phyloP scores from a whole-genome alignment of 768 basidiomycete genomes.

The Megacollybia marginata region DNA sequence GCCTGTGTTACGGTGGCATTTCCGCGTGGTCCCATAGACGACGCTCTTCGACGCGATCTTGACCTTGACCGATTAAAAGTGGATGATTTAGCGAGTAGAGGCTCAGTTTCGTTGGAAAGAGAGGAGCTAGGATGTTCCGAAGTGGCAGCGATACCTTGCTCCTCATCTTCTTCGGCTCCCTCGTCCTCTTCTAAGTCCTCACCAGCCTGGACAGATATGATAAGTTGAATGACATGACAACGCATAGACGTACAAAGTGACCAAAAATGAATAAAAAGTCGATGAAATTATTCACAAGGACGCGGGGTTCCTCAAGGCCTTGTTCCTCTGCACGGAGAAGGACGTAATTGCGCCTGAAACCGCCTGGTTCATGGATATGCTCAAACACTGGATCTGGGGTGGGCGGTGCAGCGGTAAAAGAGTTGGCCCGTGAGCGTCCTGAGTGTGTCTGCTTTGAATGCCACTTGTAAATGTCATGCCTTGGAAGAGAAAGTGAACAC shows the following conservation, averaged over 20 bases:
- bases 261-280: conserved; percentile 94
- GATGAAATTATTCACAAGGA: conserved; percentile 77
- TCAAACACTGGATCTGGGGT: conserved; percentile 72
- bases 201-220: conserved; percentile 55
- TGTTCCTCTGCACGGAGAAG: conserved; percentile 64
- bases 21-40: conserved; percentile 60
- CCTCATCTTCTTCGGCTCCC: conserved; percentile 60
- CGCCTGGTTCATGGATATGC: conserved; percentile 93
- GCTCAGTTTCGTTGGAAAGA: conserved; percentile 42
- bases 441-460: conserved; percentile 65
- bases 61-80: conserved; percentile 35
- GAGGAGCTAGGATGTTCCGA: conserved; percentile 13
- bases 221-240: not conserved
- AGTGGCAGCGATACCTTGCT: conserved; percentile 16
- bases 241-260: conserved; percentile 70
- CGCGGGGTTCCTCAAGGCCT: conserved; percentile 50
- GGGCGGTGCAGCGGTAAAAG: conserved; percentile 52
- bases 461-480: conserved; percentile 95
- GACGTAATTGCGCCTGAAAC: conserved; percentile 87
- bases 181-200: conserved; percentile 88
- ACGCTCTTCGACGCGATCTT: conserved; percentile 44
- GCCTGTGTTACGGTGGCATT: conserved; percentile 90
- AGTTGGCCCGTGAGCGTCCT: conserved; percentile 59
- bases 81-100: conserved; percentile 36
- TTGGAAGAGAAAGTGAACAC: conserved; percentile 15